A percentile compares a stretch with the other conserved stretches of the same genome.
phyloP scores from a whole-genome alignment of 2,329 filamentous ascomycete species.

The Calonectria hawksworthii region DNA sequence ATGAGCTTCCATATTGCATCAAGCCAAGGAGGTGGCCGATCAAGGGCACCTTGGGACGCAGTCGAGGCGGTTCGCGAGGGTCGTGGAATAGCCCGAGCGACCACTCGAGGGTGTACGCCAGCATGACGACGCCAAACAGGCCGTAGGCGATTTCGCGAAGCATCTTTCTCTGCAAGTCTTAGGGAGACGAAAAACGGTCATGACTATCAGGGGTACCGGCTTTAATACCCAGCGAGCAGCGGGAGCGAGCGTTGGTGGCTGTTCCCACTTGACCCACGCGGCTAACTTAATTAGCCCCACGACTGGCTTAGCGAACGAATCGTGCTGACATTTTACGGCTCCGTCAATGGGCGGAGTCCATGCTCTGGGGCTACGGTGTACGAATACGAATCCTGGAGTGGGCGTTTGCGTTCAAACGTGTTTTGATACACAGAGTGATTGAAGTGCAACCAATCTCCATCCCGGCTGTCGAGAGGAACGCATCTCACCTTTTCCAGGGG shows the following conservation, averaged over 20 bases:
- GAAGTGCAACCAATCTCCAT: not conserved
- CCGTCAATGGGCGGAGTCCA: not conserved
- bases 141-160: constrained; percentile 31
- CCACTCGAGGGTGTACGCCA: constrained; percentile 37
- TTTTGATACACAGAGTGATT: not conserved
- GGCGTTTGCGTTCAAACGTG: not conserved
- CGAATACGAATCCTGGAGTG: not conserved
- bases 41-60: constrained; percentile 32
- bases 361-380: not conserved
- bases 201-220: not conserved
- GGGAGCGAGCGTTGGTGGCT: not conserved
- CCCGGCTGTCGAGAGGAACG: not conserved
- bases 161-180: constrained; percentile 25
- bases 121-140: constrained; percentile 21
- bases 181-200: not conserved
- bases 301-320: not conserved
- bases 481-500: not conserved
- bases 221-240: not conserved
- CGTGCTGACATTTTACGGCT: not conserved
- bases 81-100: constrained; percentile 36
- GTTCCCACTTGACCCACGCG: not conserved
- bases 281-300: not conserved
- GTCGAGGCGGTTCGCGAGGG: constrained; percentile 33
- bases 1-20: constrained; percentile 30
- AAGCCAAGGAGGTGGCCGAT: constrained; percentile 38